A percentile compares a stretch with the other conserved stretches of the same genome.
These are phyloP conservation scores for Leishmania tropica DNA, from an alignment of 208 protist genomes.

Conservation along the genomic window DNA sequence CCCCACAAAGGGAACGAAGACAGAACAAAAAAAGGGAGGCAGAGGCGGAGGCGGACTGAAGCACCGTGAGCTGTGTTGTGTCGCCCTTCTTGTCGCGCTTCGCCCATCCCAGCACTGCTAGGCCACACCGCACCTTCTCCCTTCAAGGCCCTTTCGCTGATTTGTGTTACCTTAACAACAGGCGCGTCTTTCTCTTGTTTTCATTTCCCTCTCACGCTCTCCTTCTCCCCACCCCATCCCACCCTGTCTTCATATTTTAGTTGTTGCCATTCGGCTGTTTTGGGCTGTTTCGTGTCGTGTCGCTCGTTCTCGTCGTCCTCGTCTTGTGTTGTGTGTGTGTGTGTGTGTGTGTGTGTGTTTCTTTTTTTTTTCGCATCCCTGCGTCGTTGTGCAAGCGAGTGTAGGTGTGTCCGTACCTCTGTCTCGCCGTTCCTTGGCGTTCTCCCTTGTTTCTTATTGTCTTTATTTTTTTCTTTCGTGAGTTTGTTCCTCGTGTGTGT, in stretches of 20 bases:
- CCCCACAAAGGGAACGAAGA: background rate
- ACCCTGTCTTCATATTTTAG: background rate
- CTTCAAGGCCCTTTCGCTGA: background rate
- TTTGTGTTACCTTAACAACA: background rate
- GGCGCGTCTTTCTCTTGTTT: constrained; percentile 4
- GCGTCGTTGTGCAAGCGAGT: background rate
- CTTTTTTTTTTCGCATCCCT: background rate
- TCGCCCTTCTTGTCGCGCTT: background rate
- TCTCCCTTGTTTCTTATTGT: background rate
- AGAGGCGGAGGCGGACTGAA: background rate
- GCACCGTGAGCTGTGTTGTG: background rate
- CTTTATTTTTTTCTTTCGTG: background rate
- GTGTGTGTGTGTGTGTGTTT: background rate
- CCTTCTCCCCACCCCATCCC: no score
- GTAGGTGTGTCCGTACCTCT: background rate
- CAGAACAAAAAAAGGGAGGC: background rate
- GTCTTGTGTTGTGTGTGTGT: background rate
- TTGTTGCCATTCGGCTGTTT: background rate
- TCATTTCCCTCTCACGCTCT: background rate
- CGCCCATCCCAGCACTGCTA: background rate
- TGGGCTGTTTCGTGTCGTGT: background rate
- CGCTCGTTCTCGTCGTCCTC: background rate
- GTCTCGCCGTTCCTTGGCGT: background rate
- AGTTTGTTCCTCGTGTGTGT: background rate
- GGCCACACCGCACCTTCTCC: background rate